A percentile compares a stretch with the other conserved stretches of the same genome.
phyloP scores from a whole-genome alignment of 1,284 basidiomycete species.

The Fistulinella cinereoalba region DNA sequence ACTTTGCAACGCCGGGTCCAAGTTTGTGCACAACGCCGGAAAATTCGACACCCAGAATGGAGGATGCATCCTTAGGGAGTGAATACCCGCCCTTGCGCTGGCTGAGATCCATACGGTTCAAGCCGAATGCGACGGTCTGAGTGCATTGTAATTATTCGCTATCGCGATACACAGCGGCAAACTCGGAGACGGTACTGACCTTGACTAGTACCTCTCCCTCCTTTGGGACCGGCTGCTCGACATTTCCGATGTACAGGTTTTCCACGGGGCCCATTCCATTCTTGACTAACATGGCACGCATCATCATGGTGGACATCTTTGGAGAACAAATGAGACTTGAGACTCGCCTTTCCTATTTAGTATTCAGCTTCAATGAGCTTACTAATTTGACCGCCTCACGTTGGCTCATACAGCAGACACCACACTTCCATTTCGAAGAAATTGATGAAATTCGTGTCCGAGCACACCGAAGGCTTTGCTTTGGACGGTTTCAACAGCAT shows the following conservation, averaged over 20 bases:
- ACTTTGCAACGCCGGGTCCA: slow-evolving; percentile 53
- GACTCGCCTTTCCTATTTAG: too few relatives aligned
- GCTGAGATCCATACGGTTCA: slow-evolving; percentile 85
- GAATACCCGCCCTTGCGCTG: slow-evolving; percentile 82
- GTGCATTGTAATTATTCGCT: slow-evolving; percentile 1
- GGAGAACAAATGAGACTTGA: too few relatives aligned
- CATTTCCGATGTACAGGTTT: slow-evolving; percentile 78
- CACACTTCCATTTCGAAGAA: too few relatives aligned
- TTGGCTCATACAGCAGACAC: too few relatives aligned
- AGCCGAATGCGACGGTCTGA: slow-evolving; percentile 76
- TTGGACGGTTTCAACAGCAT: neutral
- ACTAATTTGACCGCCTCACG: too few relatives aligned
- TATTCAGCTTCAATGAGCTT: too few relatives aligned
- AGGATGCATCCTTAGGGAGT: slow-evolving; percentile 71
- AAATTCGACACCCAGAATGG: slow-evolving; percentile 91
- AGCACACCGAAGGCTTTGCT: neutral
- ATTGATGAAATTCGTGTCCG: slow-evolving; percentile 3
- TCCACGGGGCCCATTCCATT: slow-evolving; percentile 75
- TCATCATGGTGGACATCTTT: slow-evolving; percentile 35
- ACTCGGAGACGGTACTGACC: slow-evolving; percentile 38
- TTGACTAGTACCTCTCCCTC: slow-evolving; percentile 74
- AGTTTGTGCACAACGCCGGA: slow-evolving; percentile 68
- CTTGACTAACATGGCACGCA: slow-evolving; percentile 85
- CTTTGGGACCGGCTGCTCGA: slow-evolving; percentile 55
- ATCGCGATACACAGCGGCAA: neutral